phyloP scores from a whole-genome alignment of 139 green algal genomes.

The Limnomonas spitsbergensis region DNA sequence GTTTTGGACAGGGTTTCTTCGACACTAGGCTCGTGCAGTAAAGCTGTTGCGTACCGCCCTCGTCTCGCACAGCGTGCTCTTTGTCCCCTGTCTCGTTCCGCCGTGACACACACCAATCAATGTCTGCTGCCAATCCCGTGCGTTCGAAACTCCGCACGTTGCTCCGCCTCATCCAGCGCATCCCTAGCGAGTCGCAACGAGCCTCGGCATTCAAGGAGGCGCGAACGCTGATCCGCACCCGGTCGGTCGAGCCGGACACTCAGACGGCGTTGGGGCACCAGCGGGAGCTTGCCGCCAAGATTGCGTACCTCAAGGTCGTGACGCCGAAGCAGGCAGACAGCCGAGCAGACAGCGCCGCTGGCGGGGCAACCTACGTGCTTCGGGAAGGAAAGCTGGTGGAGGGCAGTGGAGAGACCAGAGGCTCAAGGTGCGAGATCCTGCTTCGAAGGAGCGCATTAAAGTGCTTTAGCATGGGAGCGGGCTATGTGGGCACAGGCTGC shows the following conservation, averaged over 20 bases:
- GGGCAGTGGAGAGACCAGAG: slow-evolving; percentile 29
- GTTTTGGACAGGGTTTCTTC: too few species aligned
- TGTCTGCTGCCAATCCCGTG: too few species aligned
- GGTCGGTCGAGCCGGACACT: slow-evolving; percentile 15
- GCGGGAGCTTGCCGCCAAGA: slow-evolving; percentile 29
- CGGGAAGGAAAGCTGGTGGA: slow-evolving; percentile 32
- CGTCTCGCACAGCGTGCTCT: too few species aligned
- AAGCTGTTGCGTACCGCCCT: too few species aligned
- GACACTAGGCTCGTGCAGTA: too few species aligned
- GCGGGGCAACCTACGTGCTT: slow-evolving; percentile 24
- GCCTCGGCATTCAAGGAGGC: slow-evolving; percentile 20
- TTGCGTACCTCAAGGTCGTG: slow-evolving; percentile 34
- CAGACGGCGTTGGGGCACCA: slow-evolving; percentile 23
- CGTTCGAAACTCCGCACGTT: slow-evolving; percentile 36
- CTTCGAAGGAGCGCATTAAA: background rate
- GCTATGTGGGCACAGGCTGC: too few species aligned
- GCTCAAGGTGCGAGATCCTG: slow-evolving; percentile 20
- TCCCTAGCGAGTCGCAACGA: background rate
- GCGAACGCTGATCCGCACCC: slow-evolving; percentile 14
- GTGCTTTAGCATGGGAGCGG: background rate
- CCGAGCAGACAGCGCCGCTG: background rate
- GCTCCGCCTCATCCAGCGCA: slow-evolving; percentile 21
- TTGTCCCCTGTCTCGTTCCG: too few species aligned
- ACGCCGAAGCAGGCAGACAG: slow-evolving; percentile 35
- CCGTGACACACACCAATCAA: too few species aligned